Evolutionary conservation across 495 filamentous ascomycete species (phyloP), one percentile per base, ranked within the genome.

Genomic region (Pyrenula aspistea): DNA sequence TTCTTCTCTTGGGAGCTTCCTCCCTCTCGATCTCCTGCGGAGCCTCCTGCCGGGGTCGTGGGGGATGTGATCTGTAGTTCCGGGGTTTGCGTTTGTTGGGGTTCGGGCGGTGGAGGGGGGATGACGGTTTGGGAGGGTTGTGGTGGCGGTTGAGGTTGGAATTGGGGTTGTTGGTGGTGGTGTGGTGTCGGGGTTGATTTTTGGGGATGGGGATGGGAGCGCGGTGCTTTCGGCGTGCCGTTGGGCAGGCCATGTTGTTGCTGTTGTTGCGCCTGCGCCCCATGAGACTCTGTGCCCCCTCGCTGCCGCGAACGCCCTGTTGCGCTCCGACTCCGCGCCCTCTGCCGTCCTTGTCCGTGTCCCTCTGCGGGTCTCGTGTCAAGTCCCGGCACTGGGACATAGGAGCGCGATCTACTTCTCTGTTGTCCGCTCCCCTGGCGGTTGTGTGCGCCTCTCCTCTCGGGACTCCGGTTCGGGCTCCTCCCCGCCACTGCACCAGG

Each of bases 1-100:
- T 96, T 97, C 81, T 96, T 98, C 63, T 91, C 82, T 69, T 86
- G 75, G 36, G 79, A 69, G 48, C 71, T 70, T 49, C 74, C 68
- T n/a, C n/a, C n/a, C n/a, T n/a, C n/a, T n/a, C n/a, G n/a, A n/a
- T n/a, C n/a, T n/a, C n/a, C n/a, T n/a, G n/a, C n/a, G n/a, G n/a
- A n/a, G 50, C 61, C 63, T 55, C 70, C 60, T 60, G 76, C 69
- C 55, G 56, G 55, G 55, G 2, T 63, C 61, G 2, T 52, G 49
- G 72, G 68, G 59, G 65, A 68, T 53, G 73, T 73, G 54, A 78
- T 62, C 1, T 76, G 73, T 12, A 80, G 59, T 21, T 79, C 76
- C 4, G 77, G 74, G 1, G 69, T 59, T 12, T 56, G 61, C 24
- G 70, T 63, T 8, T 64, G 59, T 12, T 56, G 61, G 24, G 70